Percentiles rank a stretch among this genome's conserved stretches.
phyloP scores from a whole-genome alignment of 2,329 filamentous ascomycete species.

The Sarocladium strictum region DNA sequence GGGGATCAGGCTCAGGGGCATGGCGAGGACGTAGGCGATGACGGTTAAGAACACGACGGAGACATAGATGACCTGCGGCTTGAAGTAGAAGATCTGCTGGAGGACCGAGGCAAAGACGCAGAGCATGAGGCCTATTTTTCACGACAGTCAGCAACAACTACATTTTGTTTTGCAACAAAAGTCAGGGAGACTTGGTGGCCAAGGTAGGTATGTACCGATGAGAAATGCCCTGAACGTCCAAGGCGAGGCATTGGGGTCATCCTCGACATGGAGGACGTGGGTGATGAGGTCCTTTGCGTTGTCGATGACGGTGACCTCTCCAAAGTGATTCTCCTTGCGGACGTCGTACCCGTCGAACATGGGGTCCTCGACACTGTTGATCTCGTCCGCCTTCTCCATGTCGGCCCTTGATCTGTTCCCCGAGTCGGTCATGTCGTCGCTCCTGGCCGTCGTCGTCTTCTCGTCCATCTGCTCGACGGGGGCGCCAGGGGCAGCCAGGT shows the following conservation, averaged over 20 bases:
- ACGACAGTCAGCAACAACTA: too few species aligned
- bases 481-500: too few species aligned
- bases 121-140: constrained; percentile 17
- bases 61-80: constrained; percentile 18
- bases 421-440: background rate
- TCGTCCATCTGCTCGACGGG: too few species aligned
- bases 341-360: background rate
- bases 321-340: constrained; percentile 8
- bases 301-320: constrained; percentile 8
- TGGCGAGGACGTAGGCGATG: constrained; percentile 14
- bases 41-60: constrained; percentile 20
- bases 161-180: too few species aligned
- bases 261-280: constrained; percentile 19
- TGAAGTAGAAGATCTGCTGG: constrained; percentile 20
- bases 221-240: constrained; percentile 19
- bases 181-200: too few species aligned
- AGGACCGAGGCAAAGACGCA: constrained; percentile 17
- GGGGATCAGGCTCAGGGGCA: constrained; percentile 13
- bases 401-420: background rate
- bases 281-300: constrained; percentile 17
- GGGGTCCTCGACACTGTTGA: background rate
- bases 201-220: too few species aligned
- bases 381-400: background rate
- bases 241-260: constrained; percentile 17
- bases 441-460: too few species aligned